phyloP scores from a whole-genome alignment of 805 yeast species.

The Candida sakaeoensis region DNA sequence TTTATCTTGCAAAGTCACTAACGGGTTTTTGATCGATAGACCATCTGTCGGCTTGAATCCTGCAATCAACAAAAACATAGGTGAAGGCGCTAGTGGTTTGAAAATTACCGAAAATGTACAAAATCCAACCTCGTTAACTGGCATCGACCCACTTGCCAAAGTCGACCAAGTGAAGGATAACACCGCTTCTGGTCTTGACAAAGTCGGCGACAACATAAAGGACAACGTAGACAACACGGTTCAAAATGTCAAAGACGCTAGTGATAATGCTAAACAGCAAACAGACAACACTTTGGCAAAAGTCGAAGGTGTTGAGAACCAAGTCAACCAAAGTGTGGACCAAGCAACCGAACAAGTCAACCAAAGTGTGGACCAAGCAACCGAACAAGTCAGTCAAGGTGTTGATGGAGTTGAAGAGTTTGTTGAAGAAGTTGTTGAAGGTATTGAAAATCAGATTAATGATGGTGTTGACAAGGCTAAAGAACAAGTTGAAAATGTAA shows the following conservation, averaged over 20 bases:
- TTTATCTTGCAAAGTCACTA: neutral
- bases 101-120: neutral
- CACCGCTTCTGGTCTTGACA: neutral
- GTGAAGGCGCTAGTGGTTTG: neutral
- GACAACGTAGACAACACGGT: neutral
- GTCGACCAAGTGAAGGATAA: neutral
- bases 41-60: neutral
- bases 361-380: neutral
- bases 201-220: neutral
- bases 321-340: neutral
- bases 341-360: too few relatives aligned
- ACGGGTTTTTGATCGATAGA: neutral
- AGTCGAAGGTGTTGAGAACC: neutral
- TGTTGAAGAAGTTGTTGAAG: neutral
- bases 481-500: neutral
- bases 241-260: neutral
- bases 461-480: neutral
- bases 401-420: neutral
- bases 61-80: neutral
- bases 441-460: neutral
- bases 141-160: neutral
- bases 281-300: too few relatives aligned
- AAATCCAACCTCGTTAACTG: neutral
- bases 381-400: neutral
- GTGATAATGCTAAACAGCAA: too few relatives aligned